Evolutionary conservation across 2,329 filamentous ascomycete genomes (phyloP).

Genomic region (Arthrinium phaeospermum): DNA sequence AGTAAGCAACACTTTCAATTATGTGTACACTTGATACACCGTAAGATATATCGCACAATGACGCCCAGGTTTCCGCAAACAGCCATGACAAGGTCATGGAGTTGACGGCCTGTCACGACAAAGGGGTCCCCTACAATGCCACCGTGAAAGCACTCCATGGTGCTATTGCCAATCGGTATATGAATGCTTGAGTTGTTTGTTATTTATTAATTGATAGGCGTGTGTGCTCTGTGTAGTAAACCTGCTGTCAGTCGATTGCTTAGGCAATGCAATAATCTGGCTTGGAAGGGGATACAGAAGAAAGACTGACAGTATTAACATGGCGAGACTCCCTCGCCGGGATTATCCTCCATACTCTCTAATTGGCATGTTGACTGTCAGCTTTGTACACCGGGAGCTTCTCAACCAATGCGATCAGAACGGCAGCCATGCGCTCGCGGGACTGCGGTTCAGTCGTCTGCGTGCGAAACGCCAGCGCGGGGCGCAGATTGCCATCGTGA

Average conservation of each 20-base stretch:
- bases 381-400: not conserved
- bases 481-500: slow-evolving; percentile 23
- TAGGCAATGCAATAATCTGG: not conserved
- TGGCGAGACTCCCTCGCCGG: not conserved
- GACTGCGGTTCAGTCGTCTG: slow-evolving; percentile 18
- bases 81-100: not conserved
- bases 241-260: not conserved
- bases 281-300: not conserved
- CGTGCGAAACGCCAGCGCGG: slow-evolving; percentile 11
- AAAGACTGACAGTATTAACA: not conserved
- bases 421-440: not conserved
- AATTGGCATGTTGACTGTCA: not conserved
- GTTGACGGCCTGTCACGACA: not conserved
- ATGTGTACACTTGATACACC: not conserved
- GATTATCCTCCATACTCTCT: not conserved
- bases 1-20: not conserved
- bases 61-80: not conserved
- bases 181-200: not conserved
- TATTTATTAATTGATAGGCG: not conserved
- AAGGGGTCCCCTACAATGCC: not conserved
- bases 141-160: not conserved
- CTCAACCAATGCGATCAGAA: not conserved
- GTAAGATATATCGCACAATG: not conserved
- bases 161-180: not conserved
- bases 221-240: not conserved